A percentile compares a stretch with the other conserved stretches of the same genome.
phyloP scores from a whole-genome alignment of 805 yeast genomes.

The Yarrowia sp. region DNA sequence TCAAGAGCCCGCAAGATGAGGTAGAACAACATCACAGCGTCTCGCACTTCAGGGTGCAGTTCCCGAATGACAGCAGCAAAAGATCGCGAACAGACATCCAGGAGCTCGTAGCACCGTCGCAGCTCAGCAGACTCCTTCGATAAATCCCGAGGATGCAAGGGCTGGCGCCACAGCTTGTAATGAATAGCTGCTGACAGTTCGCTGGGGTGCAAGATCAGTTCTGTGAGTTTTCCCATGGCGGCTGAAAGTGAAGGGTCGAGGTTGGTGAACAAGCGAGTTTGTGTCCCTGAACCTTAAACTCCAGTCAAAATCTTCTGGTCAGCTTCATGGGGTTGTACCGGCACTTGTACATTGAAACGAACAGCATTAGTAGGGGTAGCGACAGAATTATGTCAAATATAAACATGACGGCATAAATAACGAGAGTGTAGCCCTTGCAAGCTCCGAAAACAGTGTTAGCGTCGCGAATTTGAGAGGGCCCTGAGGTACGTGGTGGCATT shows the following conservation, averaged over 20 bases:
- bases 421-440: too few relatives aligned
- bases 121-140: slow-evolving; percentile 51
- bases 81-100: slow-evolving; percentile 80
- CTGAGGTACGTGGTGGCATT: too few relatives aligned
- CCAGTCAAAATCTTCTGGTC: slow-evolving; percentile 4
- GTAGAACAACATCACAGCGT: slow-evolving; percentile 81
- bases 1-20: slow-evolving; percentile 88
- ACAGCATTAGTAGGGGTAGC: too few relatives aligned
- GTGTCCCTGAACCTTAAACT: slow-evolving; percentile 13
- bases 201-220: slow-evolving; percentile 70
- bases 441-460: too few relatives aligned
- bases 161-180: slow-evolving; percentile 61
- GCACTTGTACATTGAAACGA: too few relatives aligned
- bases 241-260: background rate
- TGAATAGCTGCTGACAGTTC: slow-evolving; percentile 75
- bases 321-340: too few relatives aligned
- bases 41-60: slow-evolving; percentile 85
- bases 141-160: slow-evolving; percentile 59
- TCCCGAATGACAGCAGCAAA: slow-evolving; percentile 94
- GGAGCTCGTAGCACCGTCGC: slow-evolving; percentile 69
- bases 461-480: too few relatives aligned
- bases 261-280: slow-evolving; percentile 6
- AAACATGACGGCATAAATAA: too few relatives aligned
- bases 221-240: slow-evolving; percentile 65
- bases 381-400: too few relatives aligned